Evolutionary conservation across 2,329 filamentous ascomycete genomes (phyloP), one percentile per base, ranked within the genome.

Genomic region (Clonostachys chloroleuca): DNA sequence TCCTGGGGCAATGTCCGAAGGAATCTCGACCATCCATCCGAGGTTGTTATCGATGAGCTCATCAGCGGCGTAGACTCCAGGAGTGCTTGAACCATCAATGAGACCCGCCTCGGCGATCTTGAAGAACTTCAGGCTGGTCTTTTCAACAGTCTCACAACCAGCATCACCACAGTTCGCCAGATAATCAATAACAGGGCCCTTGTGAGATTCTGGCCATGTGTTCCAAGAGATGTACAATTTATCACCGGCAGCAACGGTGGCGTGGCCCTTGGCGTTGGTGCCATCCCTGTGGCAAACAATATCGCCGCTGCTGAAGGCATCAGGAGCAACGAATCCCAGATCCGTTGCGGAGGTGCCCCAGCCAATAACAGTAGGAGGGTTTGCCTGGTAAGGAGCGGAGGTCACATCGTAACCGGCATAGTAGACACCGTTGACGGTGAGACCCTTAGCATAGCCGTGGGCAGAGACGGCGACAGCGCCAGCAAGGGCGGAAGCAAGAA

Each of bases 121-220:
- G 73, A 80, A 78, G 64, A 77, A 83, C 52, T 74, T 59, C 39
- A 83, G 68, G 12, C 59, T 53, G 5, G 61, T 62, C 64, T 78
- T 75, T 61, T 76, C 72, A 39, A 74, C 75, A 4, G 63, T 62
- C 20, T 69, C 63, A 61, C 76, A 81, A 61, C 80, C 73, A 42
- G 72, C 77, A 60, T 80, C 75, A 35, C 69, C 72, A 43, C 59
- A 64, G 55, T 70, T 68, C 48, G 80, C 80, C 36, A 83, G 64
- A 67, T 83, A 83, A 60, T 74, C 73, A 54, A 83, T 70, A 55
- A 83, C 69, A 17, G 79, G 79, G 10, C 79, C 80, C 53, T 81
- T 72, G 67, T 87, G 73, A 45, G 70, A 74, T 10, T 74, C 66
- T 17, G 82, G 81, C 83, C 83, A 87, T 30, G 66, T 65, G 48